phyloP scores from a whole-genome alignment of 441 rosid species.

The Breynia disticha region DNA sequence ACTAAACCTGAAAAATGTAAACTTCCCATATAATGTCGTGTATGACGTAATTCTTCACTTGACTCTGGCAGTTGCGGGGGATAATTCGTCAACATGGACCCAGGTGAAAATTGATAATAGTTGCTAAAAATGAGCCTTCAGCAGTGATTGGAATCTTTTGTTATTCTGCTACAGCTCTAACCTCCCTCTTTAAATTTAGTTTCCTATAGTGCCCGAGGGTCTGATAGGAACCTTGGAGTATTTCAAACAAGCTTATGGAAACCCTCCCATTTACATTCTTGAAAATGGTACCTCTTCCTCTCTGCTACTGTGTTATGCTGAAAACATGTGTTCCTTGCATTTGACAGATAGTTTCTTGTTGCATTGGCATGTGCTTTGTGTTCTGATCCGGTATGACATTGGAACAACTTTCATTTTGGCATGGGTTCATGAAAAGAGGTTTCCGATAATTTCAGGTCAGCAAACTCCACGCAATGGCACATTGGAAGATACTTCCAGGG shows the following conservation, averaged over 20 bases:
- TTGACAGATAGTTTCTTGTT: no score
- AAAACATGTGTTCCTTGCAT: no score
- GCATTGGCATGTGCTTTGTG: no score
- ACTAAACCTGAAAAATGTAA: no score
- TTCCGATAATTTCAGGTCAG: conserved; percentile 28
- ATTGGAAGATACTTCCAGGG: conserved; percentile 43
- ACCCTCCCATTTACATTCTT: conserved; percentile 60
- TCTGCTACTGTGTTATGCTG: not conserved
- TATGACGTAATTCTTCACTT: no score
- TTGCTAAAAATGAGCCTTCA: not conserved
- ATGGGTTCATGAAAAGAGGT: no score
- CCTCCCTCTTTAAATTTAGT: conserved; percentile 27
- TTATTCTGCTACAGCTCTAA: not conserved
- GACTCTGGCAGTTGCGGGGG: no score
- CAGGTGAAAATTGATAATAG: no score
- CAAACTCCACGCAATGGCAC: conserved; percentile 16
- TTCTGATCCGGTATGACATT: no score
- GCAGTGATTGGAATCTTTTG: not conserved
- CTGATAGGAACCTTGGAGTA: conserved; percentile 37
- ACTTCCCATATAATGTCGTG: no score
- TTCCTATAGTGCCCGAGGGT: conserved; percentile 29
- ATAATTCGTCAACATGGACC: no score
- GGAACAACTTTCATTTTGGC: no score
- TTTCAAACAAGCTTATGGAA: conserved; percentile 47
- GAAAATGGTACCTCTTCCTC: conserved; percentile 52